Conservation (phyloP, 257 asterid species). For the Nicotiana undulata region DNA sequence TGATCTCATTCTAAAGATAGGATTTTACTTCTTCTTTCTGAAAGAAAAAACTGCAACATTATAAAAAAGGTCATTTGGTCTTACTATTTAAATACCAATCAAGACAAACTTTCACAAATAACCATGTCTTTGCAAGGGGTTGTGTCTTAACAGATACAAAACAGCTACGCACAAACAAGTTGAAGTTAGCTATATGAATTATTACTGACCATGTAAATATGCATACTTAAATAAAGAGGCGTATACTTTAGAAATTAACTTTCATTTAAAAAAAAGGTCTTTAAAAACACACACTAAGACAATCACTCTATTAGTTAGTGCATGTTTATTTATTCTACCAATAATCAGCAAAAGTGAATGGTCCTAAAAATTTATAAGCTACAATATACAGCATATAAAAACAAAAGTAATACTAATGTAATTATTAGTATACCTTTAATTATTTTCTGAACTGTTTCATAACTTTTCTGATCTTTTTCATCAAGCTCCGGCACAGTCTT, state of each 20-base stretch:
- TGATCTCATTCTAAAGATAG: background rate
- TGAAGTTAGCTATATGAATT: too few relatives aligned
- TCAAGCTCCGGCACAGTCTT: slow-evolving; percentile 24
- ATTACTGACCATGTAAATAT: too few relatives aligned
- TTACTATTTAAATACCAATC: background rate
- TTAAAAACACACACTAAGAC: background rate
- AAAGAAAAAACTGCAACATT: background rate
- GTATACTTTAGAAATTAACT: background rate
- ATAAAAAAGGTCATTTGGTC: background rate
- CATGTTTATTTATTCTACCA: background rate
- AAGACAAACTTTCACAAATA: background rate
- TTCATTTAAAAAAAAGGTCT: background rate
- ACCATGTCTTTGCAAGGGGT: background rate
- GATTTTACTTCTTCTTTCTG: background rate
- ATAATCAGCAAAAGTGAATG: background rate
- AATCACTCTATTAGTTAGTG: too few relatives aligned
- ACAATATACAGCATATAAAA: background rate
- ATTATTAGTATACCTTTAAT: slow-evolving; percentile 48
- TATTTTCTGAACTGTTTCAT: slow-evolving; percentile 35
- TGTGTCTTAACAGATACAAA: background rate
- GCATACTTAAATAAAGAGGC: too few relatives aligned
- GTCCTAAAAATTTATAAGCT: background rate
- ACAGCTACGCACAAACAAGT: too few relatives aligned
- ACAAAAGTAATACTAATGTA: background rate
- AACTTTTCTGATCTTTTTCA: slow-evolving; percentile 40